Evolutionary conservation across 306 rosid species (phyloP).

Genomic region (Castanopsis chinensis): DNA sequence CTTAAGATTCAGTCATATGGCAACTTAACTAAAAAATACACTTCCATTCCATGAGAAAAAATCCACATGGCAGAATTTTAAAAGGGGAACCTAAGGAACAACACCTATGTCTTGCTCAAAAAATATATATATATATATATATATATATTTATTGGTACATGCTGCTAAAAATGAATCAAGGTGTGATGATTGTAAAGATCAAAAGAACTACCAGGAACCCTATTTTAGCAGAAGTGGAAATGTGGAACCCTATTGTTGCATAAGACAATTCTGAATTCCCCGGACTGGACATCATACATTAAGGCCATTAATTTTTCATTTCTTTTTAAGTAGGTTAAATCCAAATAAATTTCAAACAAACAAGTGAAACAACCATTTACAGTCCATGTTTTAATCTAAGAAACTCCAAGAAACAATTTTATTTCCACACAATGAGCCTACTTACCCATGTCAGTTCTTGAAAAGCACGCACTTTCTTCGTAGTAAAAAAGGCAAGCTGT

Average conservation of each 20-base stretch:
- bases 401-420: not conserved
- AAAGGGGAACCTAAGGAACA: too few species aligned
- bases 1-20: too few species aligned
- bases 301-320: not conserved
- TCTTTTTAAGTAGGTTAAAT: not conserved
- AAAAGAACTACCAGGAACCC: not conserved
- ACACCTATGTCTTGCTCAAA: too few species aligned
- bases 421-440: constrained; percentile 10
- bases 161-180: too few species aligned
- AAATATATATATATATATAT: too few species aligned
- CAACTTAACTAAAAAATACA: too few species aligned
- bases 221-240: not conserved
- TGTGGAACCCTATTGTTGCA: not conserved
- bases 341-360: not conserved
- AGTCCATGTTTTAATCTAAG: constrained; percentile 12
- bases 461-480: constrained; percentile 54
- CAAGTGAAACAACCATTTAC: not conserved
- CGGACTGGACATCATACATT: not conserved
- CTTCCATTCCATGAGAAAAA: too few species aligned
- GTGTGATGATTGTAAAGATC: too few species aligned
- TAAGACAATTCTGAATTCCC: too few species aligned
- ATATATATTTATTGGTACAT: too few species aligned
- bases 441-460: constrained; percentile 96
- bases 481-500: constrained; percentile 91
- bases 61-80: too few species aligned